phyloP scores from a whole-genome alignment of 495 filamentous ascomycete genomes.

The Pyrenula massariospora region DNA sequence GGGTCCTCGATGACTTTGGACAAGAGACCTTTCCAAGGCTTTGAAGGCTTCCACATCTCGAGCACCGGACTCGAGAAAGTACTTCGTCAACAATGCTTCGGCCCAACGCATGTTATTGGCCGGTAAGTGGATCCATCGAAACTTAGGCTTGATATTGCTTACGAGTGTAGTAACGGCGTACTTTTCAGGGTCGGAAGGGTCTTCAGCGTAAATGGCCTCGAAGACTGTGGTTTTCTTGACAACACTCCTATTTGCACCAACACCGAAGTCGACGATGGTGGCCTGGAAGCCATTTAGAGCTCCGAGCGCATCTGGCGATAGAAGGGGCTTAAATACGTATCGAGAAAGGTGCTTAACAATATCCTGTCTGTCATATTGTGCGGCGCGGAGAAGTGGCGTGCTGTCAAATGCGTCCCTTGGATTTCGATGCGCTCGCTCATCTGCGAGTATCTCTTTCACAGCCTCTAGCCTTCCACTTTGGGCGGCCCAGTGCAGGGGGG shows the following conservation, averaged over 20 bases:
- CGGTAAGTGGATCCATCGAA: conserved; percentile 61
- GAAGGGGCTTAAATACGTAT: conserved; percentile 34
- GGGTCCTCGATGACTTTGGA: conserved; percentile 45
- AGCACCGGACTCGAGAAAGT: conserved; percentile 55
- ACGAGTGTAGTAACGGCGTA: conserved; percentile 41
- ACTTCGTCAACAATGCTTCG: conserved; percentile 52
- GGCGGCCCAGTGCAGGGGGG: conserved; percentile 51
- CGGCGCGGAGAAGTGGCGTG: conserved; percentile 47
- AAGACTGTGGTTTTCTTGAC: conserved; percentile 41
- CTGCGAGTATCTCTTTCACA: conserved; percentile 39
- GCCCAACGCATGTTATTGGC: conserved; percentile 51
- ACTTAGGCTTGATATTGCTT: conserved; percentile 42
- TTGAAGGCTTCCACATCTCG: conserved; percentile 58
- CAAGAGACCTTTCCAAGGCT: conserved; percentile 51
- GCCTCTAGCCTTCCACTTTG: conserved; percentile 47
- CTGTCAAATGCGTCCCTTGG: conserved; percentile 49
- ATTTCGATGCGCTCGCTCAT: conserved; percentile 30
- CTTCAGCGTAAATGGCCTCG: conserved; percentile 51
- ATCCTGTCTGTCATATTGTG: conserved; percentile 43
- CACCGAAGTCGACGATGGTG: conserved; percentile 58
- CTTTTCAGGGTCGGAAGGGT: conserved; percentile 36
- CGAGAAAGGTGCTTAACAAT: conserved; percentile 46
- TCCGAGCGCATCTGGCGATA: conserved; percentile 41
- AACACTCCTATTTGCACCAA: conserved; percentile 51
- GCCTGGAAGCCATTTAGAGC: conserved; percentile 53